Base-by-base conservation (phyloP, 2,329 filamentous ascomycete species). In the Calonectria montana region DNA sequence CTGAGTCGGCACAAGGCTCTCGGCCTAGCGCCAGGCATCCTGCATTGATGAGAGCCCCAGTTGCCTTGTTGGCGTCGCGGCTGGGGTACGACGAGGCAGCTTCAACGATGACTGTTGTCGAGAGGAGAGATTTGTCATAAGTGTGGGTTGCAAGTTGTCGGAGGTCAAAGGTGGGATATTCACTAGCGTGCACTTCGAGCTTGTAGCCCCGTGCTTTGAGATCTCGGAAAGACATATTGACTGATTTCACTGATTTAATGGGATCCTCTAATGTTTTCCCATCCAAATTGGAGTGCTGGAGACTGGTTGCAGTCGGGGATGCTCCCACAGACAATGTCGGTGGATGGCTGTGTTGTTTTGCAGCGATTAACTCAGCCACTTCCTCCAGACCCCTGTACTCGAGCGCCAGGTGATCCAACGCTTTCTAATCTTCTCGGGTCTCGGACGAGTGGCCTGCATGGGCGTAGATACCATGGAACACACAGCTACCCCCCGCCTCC, bases 91-190 rank as follows among this genome's bases (percentile, higher is more conserved):
- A 80, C 47, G 90, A 92, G 16, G 89, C 88, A 0, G 95, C 89
- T 80, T 96, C 94, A 0, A 90, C 89, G 23, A 95, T 82, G n/a
- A 95, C 87, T 0, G 88, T 90, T 29, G 94, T 84, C 1, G 84
- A 86, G 18, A 89, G 82, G 9, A 77, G 81, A 45, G 78, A 77
- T 15, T 79, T 75, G 72, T 86, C 76, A 63, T 84, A 80, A 0
- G 92, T 90, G 76, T 92, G 89, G 0, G 93, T 94, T 2, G 93
- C 91, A 3, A 95, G 84, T 80, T 96, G 94, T 81, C 96, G 94
- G 77, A 95, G 86, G 81, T 96, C 94, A 10, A 95, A 87, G 3
- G 92, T 86, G 0, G 93, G 90, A 80, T 95, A 95, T 2, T 94
- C 92, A 35, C 93, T 93, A 0, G 93, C 93, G 80, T 95, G 93